Conservation (phyloP, 1,139 yeast genomes). For the Yamadazyma diddensiae region DNA sequence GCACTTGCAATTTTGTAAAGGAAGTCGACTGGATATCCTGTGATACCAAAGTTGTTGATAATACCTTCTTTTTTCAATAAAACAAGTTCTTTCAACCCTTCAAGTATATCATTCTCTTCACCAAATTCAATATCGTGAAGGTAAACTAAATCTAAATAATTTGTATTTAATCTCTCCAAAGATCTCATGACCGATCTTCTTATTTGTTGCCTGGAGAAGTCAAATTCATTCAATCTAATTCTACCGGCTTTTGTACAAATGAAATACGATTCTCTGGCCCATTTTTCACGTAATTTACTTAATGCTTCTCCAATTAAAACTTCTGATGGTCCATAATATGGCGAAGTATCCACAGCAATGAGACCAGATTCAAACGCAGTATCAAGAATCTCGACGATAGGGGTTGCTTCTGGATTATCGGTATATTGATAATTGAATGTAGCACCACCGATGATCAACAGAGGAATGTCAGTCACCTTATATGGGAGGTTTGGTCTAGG, state of each 20-base stretch:
- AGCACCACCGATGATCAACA: constrained; percentile 80
- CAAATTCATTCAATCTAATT: constrained; percentile 63
- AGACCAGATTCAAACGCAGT: constrained; percentile 67
- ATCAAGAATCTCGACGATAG: constrained; percentile 54
- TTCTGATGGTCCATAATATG: constrained; percentile 92
- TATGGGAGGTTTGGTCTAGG: no score
- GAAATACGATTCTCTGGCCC: constrained; percentile 60
- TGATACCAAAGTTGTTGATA: constrained; percentile 67
- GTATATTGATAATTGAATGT: constrained; percentile 78
- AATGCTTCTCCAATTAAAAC: constrained; percentile 68
- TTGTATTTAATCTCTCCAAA: constrained; percentile 58
- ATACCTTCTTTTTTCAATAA: constrained; percentile 62
- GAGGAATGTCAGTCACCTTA: constrained; percentile 44
- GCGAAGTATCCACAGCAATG: constrained; percentile 83
- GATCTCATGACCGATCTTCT: constrained; percentile 65
- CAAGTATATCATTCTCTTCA: constrained; percentile 48
- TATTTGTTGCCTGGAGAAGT: constrained; percentile 63
- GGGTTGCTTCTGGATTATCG: constrained; percentile 57
- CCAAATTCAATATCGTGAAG: constrained; percentile 90
- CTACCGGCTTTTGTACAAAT: constrained; percentile 90
- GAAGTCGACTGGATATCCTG: constrained; percentile 83
- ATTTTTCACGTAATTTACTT: constrained; percentile 33
- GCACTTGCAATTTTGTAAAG: constrained; percentile 47
- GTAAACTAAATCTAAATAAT: constrained; percentile 75
- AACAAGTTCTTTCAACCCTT: constrained; percentile 61